Conservation (phyloP, 83 land plant genomes). For the Picea mariana region DNA sequence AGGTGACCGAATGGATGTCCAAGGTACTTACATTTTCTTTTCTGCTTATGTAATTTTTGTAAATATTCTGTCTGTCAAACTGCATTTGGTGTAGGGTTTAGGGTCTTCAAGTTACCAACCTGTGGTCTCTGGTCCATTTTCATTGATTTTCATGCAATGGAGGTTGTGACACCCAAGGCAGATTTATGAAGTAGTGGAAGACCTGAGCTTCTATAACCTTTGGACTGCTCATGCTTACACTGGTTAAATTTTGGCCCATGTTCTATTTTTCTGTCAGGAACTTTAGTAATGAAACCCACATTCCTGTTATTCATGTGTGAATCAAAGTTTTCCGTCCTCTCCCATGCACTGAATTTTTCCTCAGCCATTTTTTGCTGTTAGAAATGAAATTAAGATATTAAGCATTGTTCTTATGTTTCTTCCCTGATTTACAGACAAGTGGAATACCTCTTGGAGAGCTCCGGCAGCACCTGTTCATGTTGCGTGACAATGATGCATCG, state of each 20-base stretch:
- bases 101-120: slow-evolving; percentile 1
- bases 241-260: not conserved
- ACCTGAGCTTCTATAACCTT: not conserved
- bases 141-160: not conserved
- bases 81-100: not conserved
- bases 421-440: slow-evolving; percentile 68
- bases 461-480: slow-evolving; percentile 79
- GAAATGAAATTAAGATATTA: not conserved
- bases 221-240: not conserved
- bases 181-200: not conserved
- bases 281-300: not conserved
- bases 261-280: not conserved
- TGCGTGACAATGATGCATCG: slow-evolving; percentile 92
- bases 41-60: not conserved
- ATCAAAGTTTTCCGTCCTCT: not conserved
- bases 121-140: not conserved
- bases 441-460: slow-evolving; percentile 87
- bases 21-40: slow-evolving; percentile 53
- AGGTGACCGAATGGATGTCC: slow-evolving; percentile 99
- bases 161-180: not conserved
- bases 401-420: not conserved
- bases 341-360: not conserved
- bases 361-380: not conserved
- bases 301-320: not conserved
- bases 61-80: not conserved